A percentile compares a stretch with the other conserved stretches of the same genome.
These are phyloP conservation scores for Fagopyrum homotropicum DNA, from an alignment of 148 eudicot genomes.

Conservation along the genomic window DNA sequence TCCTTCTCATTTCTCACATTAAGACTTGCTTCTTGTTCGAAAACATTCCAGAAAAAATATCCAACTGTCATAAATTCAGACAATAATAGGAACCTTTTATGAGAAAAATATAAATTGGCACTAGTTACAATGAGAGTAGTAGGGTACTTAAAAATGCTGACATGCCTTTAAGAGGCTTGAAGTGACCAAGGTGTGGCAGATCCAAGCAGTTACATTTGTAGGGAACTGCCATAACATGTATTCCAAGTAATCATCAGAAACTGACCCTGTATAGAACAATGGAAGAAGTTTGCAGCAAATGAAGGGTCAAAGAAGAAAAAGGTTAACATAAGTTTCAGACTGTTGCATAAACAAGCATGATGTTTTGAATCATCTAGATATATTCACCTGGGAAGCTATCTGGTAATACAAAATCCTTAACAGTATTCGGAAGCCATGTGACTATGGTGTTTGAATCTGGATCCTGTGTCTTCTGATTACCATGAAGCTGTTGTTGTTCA, in stretches of 20 bases:
- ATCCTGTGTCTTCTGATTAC: conserved; percentile 23
- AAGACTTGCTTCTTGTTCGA: no score
- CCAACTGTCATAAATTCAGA: background rate
- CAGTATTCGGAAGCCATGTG: conserved; percentile 57
- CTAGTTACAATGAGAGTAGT: conserved; percentile 26
- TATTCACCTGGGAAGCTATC: conserved; percentile 74
- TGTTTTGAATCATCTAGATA: background rate
- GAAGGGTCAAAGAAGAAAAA: background rate
- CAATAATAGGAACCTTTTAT: background rate
- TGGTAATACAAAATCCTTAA: conserved; percentile 74
- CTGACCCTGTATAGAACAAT: conserved; percentile 54
- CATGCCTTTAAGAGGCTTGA: conserved; percentile 96
- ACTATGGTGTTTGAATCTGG: conserved; percentile 24
- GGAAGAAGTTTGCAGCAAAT: conserved; percentile 3
- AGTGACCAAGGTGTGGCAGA: conserved; percentile 86
- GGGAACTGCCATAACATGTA: conserved; percentile 95
- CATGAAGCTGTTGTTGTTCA: conserved; percentile 28
- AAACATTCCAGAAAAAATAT: background rate
- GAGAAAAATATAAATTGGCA: conserved; percentile 9
- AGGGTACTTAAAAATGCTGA: background rate
- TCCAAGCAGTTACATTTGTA: conserved; percentile 95
- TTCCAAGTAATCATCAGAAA: conserved; percentile 95
- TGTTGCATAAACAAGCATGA: background rate
- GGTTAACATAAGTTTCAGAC: background rate
- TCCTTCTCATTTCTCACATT: no score